Evolutionary conservation across 352 stramenopile genomes (phyloP).

Genomic region (Globisporangium megalacanthum): DNA sequence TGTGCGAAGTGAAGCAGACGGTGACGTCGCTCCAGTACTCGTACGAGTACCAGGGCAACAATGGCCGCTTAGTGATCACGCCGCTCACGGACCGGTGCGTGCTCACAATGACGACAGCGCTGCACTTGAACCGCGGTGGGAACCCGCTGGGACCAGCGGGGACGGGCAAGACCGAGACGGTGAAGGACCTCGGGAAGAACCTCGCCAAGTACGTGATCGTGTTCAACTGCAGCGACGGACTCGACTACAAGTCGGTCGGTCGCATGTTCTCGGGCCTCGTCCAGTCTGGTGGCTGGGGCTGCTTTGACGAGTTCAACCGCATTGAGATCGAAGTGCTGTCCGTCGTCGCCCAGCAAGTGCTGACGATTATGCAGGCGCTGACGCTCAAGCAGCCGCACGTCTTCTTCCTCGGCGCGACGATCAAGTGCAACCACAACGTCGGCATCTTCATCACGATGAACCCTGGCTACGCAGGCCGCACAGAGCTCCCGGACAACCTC

Average conservation of each 20-base stretch:
- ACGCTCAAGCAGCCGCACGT: constrained; percentile 66
- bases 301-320: constrained; percentile 96
- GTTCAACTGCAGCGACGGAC: constrained; percentile 93
- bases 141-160: constrained; percentile 90
- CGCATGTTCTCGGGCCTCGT: constrained; percentile 92
- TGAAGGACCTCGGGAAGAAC: constrained; percentile 93
- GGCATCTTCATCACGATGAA: constrained; percentile 94
- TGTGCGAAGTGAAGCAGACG: constrained; percentile 86
- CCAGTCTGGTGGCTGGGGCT: constrained; percentile 91
- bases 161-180: constrained; percentile 93
- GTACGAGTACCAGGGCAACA: constrained; percentile 86
- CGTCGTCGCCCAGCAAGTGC: constrained; percentile 89
- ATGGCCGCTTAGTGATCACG: constrained; percentile 89
- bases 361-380: constrained; percentile 88
- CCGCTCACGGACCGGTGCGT: constrained; percentile 91
- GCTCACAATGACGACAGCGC: constrained; percentile 90
- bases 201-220: constrained; percentile 93
- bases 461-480: constrained; percentile 87
- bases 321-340: constrained; percentile 95
- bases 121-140: constrained; percentile 89
- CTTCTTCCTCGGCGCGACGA: constrained; percentile 82
- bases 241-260: constrained; percentile 93
- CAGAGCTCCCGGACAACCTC: constrained; percentile 85
- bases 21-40: constrained; percentile 83
- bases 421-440: constrained; percentile 86